Base-by-base conservation (phyloP, 345 rosid species). In the Linum usitatissimum region DNA sequence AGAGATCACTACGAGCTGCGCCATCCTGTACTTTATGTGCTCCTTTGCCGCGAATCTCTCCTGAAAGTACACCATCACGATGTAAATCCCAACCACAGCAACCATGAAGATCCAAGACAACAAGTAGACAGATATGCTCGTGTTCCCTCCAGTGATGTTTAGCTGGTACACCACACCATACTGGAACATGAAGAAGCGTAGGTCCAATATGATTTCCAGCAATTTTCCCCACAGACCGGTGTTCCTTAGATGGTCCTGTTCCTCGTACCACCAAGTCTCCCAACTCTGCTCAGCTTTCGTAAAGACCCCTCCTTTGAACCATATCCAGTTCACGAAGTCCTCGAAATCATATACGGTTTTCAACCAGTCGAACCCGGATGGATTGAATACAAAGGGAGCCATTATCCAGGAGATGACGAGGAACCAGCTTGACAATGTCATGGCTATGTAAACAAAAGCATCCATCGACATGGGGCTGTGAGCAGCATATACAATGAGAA, bases 301-400 rank as follows among this genome's bases (percentile, higher is more conserved):
- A 75, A 82, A 90, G 56, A 87, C 84, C 59, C 97, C 84, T 49
- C 95, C 97, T 66, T 73, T 76, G 60, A 76, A 82, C 95, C 95
- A 90, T 59, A 90, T 80, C 97, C 97, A 90, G 72, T 73, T 81
- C 79, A 90, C 84, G 66, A 90, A 90, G 68, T 90, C 97, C 64
- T 90, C 97, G 49, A 85, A 90, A 76, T 90, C 97, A 18, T 90
- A 70, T 2, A 90, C 97, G 17, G 97, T 80, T 68, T 90, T 90
- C 71, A 90, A 79, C 97, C 97, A 90, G 73, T 90, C 97, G 66
- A 90, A 90, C 36, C 97, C 97, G 65, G 97, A 90, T 30, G 97
- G 97, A 70, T 90, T 90, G 74, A 87, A 90, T 56, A 79, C 86
- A 67, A 85, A 90, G 10, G 97, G 97, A 68, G 91, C 80, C 80